Evolutionary conservation across 1,139 yeast species (phyloP).

Genomic region (Suhomyces bokatorum): DNA sequence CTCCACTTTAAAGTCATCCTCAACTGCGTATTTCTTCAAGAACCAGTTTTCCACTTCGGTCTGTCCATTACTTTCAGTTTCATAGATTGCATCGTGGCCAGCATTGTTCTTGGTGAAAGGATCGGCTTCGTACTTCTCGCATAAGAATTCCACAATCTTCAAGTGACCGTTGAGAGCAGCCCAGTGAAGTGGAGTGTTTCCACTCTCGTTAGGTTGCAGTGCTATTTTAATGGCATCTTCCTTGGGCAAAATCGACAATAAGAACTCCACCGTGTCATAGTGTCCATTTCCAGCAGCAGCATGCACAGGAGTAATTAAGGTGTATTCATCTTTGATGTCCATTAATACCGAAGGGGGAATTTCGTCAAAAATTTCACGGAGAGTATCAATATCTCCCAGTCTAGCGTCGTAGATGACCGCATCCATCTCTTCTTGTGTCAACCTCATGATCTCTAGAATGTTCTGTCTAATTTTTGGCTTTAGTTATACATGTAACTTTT

Average conservation of each 20-base stretch:
- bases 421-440: slow-evolving; percentile 77
- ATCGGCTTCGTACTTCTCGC: slow-evolving; percentile 76
- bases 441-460: slow-evolving; percentile 11
- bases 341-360: slow-evolving; percentile 53
- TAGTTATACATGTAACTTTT: neutral
- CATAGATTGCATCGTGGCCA: slow-evolving; percentile 83
- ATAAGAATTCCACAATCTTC: slow-evolving; percentile 64
- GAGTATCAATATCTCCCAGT: slow-evolving; percentile 76
- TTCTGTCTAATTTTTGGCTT: neutral
- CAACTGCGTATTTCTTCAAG: slow-evolving; percentile 69
- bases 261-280: slow-evolving; percentile 60
- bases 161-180: slow-evolving; percentile 87
- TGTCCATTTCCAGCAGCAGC: slow-evolving; percentile 97
- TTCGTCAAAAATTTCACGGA: slow-evolving; percentile 66
- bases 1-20: slow-evolving; percentile 52
- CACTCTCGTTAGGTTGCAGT: slow-evolving; percentile 66
- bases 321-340: slow-evolving; percentile 59
- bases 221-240: slow-evolving; percentile 51
- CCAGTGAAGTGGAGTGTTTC: slow-evolving; percentile 96
- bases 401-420: slow-evolving; percentile 81
- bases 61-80: slow-evolving; percentile 76
- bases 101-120: slow-evolving; percentile 73
- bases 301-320: slow-evolving; percentile 78
- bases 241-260: slow-evolving; percentile 50
- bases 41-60: slow-evolving; percentile 71